These are phyloP conservation scores for Aspergillus proliferans DNA, from an alignment of 2,329 filamentous ascomycete species.

Conservation along the genomic window DNA sequence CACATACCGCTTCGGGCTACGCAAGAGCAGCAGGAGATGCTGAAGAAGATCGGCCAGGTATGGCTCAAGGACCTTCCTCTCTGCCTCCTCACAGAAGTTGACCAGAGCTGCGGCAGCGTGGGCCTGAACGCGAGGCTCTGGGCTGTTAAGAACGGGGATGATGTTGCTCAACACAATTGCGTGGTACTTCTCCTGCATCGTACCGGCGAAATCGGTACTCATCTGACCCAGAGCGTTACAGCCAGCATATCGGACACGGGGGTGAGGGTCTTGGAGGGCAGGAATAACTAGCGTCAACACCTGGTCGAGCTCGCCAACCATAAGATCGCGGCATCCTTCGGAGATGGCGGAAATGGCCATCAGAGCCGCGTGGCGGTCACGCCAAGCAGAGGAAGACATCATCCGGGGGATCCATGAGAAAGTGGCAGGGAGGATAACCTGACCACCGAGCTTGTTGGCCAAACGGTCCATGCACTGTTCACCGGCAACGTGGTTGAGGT, in stretches of 20 bases:
- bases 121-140: conserved; percentile 89
- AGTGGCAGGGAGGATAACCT: conserved; percentile 83
- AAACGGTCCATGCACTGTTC: conserved; percentile 98
- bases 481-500: conserved; percentile 93
- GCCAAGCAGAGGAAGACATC: conserved; percentile 93
- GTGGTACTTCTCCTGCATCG: conserved; percentile 96
- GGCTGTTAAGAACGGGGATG: conserved; percentile 82
- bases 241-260: conserved; percentile 91
- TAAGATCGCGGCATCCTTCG: conserved; percentile 90
- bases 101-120: conserved; percentile 96
- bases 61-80: conserved; percentile 83
- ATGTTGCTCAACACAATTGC: conserved; percentile 80
- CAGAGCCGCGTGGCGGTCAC: conserved; percentile 88
- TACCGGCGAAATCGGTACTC: conserved; percentile 97
- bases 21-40: conserved; percentile 78
- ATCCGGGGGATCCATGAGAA: conserved; percentile 97
- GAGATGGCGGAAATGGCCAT: conserved; percentile 99
- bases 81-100: conserved; percentile 98
- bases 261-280: conserved; percentile 79
- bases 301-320: conserved; percentile 90
- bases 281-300: conserved; percentile 93
- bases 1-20: conserved; percentile 89
- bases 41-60: conserved; percentile 84
- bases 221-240: conserved; percentile 99
- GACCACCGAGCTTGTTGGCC: conserved; percentile 94